Evolutionary conservation across 257 asterid genomes (phyloP), one percentile per base, ranked within the genome.

Genomic region (Ophiorrhiza pumila): DNA sequence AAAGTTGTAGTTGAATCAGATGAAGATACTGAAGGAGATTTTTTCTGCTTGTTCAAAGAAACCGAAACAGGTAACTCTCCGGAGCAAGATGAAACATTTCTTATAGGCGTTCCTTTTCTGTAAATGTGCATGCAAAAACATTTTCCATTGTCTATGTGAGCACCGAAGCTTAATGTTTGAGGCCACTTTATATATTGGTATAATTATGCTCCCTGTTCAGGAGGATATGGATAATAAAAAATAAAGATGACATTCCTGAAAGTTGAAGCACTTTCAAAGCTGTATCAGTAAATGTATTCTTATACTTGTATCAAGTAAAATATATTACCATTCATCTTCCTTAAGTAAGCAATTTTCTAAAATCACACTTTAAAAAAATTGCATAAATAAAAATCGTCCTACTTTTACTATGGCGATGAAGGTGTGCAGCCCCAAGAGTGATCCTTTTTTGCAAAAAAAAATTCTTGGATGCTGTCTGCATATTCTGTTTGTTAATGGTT

Each of bases 21-120:
- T 79, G 97, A 91, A 80, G 98, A 94, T 73, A 78, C 78, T 59
- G 95, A 79, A 65, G 84, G 65, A 65, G 94, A 80, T 13, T 85
- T 89, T 81, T 87, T 87, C 79, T 84, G 88, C 85, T 85, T 89
- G 85, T 83, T 91, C 71, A 77, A 80, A 70, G 95, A 80, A 74
- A 84, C 74, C 71, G 88, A 80, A 76, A 75, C 84, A 82, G 97
- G 97, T 89, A 80, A 69, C 45, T 57, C 56, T 69, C 42, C 34
- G 43, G 42, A 60, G 18, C 25, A 71, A 29, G 37, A 18, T 34
- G 35, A 56, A 55, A 57, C 68, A 42, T 71, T 49, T 62, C 50
- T 65, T 65, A 63, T 65, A 62, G 74, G 22, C 69, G 61, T 55
- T 29, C 75, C 12, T 71, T 23, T 50, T 45, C 43, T 55, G 10